Evolutionary conservation across 2,329 filamentous ascomycete genomes (phyloP), one percentile per base, ranked within the genome.

Genomic region (Piedraia hortae): DNA sequence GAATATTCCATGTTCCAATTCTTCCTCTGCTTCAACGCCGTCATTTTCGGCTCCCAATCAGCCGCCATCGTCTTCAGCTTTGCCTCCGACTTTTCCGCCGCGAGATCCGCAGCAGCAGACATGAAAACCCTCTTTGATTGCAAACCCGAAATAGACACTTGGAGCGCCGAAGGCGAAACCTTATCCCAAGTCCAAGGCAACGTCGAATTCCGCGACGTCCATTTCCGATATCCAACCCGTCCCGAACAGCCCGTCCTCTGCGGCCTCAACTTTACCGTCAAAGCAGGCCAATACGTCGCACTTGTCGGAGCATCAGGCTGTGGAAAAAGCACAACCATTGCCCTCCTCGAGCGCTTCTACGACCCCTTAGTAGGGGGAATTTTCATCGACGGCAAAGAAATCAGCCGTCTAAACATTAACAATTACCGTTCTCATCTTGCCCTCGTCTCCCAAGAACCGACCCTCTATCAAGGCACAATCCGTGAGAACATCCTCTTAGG

Each of bases 241-340:
- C 73, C 75, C 0, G 77, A 90, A 34, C 75, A 89, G 34, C 74
- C 77, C n/a, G 77, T 93, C 0, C 63, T 93, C 3, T 70, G 75
- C 13, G 82, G 80, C 0, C 54, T 91, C 6, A 68, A 82, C 43
- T 54, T 82, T 4, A 53, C 50, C 8, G 61, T 82, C 18, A 61
- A 65, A 13, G 72, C 73, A 0, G 75, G 74, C 3, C 72, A 82
- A 40, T 85, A 82, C 35, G 59, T 82, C 5, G 85, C 82, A 0
- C 59, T 93, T 2, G 85, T 93, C 5, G 85, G 85, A n/a, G 71
- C 82, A 0, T 85, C 72, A 20, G 82, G 85, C 3, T 90, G 80
- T 38, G 85, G 85, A 26, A 93, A 97, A 52, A 77, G 67, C 21
- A 93, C 85, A 0, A 88, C 80, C 0, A 89, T 93, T 40, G 72